Evolutionary conservation across 192 early-diverging fungal species (phyloP), one percentile per base, ranked within the genome.

Genomic region (Spizellomyces sp.): DNA sequence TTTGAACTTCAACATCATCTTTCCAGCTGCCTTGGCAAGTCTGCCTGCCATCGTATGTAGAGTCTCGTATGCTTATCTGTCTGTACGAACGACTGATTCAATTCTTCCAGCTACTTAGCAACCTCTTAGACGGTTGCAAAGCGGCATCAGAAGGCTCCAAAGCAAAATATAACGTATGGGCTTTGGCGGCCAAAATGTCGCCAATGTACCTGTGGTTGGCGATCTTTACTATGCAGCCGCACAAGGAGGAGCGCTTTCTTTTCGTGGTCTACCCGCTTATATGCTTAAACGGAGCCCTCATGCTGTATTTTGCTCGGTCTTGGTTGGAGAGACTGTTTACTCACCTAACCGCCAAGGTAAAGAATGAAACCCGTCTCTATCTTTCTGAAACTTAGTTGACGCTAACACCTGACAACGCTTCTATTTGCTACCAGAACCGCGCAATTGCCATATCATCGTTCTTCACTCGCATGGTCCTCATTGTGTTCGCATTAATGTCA

Each of bases 241-340:
- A 99, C 83, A 99, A 99, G 79, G 97, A 99, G 71, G 97, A 99
- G 67, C 86, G 97, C 5, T 99, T 99, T 69, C 69, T 99, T 69
- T 96, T 83, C 77, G 90, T 98, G 17, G 90, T 90, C 1, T 99
- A 96, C 73, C 97, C 97, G 47, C 70, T 93, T 48, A 76, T 99
- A 41, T 89, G 90, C 74, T 86, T 94, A 47, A 91, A 89, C 66
- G 94, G 92, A 0, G 88, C 92, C 0, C 80, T 89, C 8, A 71
- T 88, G 5, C 66, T 96, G 45, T 27, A 47, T 5, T 46, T 50
- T 65, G 50, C 50, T 19, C 12, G 50, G 17, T n/a, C 12, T 19
- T 54, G 50, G 50, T 2, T 54, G 3, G 27, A 36, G 27, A 36
- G 3, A 3, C 27, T 36, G 27, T 36, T 36, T 36, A 3, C 27